A percentile compares a stretch with the other conserved stretches of the same genome.
Conservation (phyloP, 1,284 basidiomycete species). For the Irpex sp. region DNA sequence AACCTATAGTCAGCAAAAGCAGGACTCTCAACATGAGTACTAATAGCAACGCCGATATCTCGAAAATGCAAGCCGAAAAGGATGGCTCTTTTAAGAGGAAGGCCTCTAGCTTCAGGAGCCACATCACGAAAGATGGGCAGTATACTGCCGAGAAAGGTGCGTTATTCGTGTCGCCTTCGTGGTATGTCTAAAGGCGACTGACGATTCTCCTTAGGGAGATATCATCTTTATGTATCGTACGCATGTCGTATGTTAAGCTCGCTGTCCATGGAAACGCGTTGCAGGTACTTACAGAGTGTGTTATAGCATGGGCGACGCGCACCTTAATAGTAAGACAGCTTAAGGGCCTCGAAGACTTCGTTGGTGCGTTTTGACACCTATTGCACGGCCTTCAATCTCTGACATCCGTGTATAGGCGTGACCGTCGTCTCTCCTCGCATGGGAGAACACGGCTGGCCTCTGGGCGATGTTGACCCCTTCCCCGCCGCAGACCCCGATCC, state of each 20-base stretch:
- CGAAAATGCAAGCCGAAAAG: constrained; percentile 53
- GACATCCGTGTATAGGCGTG: constrained; percentile 47
- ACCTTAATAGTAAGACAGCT: constrained; percentile 86
- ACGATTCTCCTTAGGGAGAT: constrained; percentile 54
- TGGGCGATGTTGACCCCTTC: constrained; percentile 68
- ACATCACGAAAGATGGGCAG: constrained; percentile 68
- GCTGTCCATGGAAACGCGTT: background rate
- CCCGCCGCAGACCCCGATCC: constrained; percentile 74
- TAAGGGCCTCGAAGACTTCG: constrained; percentile 86
- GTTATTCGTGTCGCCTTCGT: constrained; percentile 18
- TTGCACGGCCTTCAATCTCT: background rate
- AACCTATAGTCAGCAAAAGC: background rate
- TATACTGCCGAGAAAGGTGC: constrained; percentile 82
- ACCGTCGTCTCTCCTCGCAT: constrained; percentile 84
- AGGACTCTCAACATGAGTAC: background rate
- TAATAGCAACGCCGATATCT: constrained; percentile 46
- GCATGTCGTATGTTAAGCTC: constrained; percentile 61
- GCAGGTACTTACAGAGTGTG: background rate
- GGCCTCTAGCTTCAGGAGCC: constrained; percentile 70
- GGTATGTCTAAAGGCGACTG: background rate
- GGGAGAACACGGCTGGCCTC: constrained; percentile 86
- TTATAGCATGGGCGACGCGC: constrained; percentile 87
- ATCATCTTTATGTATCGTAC: constrained; percentile 85
- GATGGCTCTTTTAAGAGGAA: constrained; percentile 86
- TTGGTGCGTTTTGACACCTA: constrained; percentile 48